These are phyloP conservation scores for Penicillium polonicum DNA, from an alignment of 2,329 filamentous ascomycete species.

Conservation along the genomic window DNA sequence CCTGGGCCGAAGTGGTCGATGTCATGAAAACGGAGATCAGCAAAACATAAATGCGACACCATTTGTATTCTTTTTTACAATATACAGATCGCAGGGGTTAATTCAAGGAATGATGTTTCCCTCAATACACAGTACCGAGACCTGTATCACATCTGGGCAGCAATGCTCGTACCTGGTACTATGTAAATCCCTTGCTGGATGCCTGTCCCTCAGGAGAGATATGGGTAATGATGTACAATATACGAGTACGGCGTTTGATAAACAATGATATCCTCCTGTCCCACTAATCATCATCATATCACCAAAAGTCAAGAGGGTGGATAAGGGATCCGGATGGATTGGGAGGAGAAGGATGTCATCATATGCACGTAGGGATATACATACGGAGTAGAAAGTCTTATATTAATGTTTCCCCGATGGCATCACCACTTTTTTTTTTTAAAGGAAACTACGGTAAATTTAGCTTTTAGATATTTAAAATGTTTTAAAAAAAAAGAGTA, in stretches of 20 bases:
- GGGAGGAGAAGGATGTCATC: slow-evolving; percentile 13
- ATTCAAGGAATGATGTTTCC: slow-evolving; percentile 20
- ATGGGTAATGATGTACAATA: background rate
- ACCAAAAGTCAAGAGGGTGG: slow-evolving; percentile 2
- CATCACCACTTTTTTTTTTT: slow-evolving; percentile 13
- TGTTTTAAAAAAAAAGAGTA: background rate
- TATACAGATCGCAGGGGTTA: background rate
- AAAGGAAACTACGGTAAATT: background rate
- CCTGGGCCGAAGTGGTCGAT: slow-evolving; percentile 17
- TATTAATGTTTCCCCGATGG: slow-evolving; percentile 1
- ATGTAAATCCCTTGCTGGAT: slow-evolving; percentile 20
- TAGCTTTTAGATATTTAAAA: background rate
- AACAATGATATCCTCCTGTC: background rate
- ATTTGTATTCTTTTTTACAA: background rate
- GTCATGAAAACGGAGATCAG: slow-evolving; percentile 18
- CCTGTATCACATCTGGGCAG: slow-evolving; percentile 11
- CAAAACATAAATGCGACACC: background rate
- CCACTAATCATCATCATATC: slow-evolving; percentile 6
- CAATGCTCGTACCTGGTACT: slow-evolving; percentile 14
- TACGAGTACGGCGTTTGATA: background rate
- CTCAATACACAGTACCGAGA: background rate
- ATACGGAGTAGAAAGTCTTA: background rate
- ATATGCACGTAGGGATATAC: slow-evolving; percentile 19
- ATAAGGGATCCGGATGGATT: slow-evolving; percentile 4
- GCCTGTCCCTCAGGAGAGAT: background rate